Base-by-base conservation (phyloP, 257 asterid species). In the Primulina tabacum region DNA sequence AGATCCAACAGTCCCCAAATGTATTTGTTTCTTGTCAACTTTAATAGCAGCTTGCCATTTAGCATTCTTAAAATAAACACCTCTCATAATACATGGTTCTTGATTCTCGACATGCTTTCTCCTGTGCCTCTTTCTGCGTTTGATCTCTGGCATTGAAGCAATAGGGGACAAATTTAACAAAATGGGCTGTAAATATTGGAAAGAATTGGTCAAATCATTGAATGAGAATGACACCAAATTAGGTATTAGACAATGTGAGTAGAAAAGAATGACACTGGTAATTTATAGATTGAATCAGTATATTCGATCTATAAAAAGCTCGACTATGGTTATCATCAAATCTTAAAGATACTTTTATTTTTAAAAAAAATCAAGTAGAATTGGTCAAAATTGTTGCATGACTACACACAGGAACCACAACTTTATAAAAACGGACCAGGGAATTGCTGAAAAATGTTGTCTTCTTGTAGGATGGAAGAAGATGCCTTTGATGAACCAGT, bases 11-110 rank as follows among this genome's bases (percentile, higher is more conserved):
- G 98, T 89, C 50, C 98, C 96, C 81, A 90, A 73, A 80, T 93
- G 98, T 82, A 90, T 88, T 80, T 92, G 98, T 83, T 88, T 92
- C 86, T 90, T 92, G 75, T 92, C 97, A 40, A 93, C 97, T 71
- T 93, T 93, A 53, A 93, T 93, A 4, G 98, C 98, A n/a, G 98
- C 98, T 86, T 93, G 98, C 98, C 98, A 93, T 82, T 93, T 93
- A 90, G 89, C 79, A 59, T 93, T 93, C 84, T 93, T 93, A 80
- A 80, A 93, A 74, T 93, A 93, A 61, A 93, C 98, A 2, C 98
- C 98, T 78, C 98, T 72, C 98, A 90, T 88, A 26, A 82, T 68
- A 40, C 95, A 86, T 5, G 76, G 85, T 75, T 93, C 97, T 79
- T 85, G 90, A 75, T 89, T 89, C 24, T 88, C 96, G 7, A 83